Percentiles rank a stretch among this genome's conserved stretches.
These are phyloP conservation scores for Backusella liffmaniae DNA, from an alignment of 192 early-diverging fungal genomes.

Conservation along the genomic window DNA sequence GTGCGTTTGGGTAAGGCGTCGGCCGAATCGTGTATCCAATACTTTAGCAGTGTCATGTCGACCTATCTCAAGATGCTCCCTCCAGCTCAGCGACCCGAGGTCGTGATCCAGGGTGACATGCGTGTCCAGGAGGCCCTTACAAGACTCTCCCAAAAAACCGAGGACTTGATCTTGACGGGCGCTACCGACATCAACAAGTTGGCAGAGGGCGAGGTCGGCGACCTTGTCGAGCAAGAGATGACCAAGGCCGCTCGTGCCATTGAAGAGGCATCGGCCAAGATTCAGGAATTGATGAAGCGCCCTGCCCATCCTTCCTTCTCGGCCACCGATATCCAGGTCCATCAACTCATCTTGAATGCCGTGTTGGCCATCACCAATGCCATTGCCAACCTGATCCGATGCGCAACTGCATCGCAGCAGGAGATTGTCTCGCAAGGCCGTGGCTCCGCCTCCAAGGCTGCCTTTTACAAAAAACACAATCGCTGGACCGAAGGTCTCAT, in stretches of 20 bases:
- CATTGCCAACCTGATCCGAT: conserved; percentile 90
- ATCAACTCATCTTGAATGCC: conserved; percentile 85
- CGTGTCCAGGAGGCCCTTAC: conserved; percentile 74
- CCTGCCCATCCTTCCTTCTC: conserved; percentile 70
- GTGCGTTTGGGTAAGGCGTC: conserved; percentile 61
- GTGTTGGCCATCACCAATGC: conserved; percentile 94
- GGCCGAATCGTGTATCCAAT: conserved; percentile 69
- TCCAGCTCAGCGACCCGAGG: conserved; percentile 63
- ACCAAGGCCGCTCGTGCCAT: conserved; percentile 87
- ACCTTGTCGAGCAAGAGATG: conserved; percentile 95
- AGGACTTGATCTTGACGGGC: conserved; percentile 69
- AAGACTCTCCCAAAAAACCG: conserved; percentile 70
- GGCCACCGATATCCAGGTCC: conserved; percentile 83
- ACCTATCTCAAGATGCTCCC: conserved; percentile 61
- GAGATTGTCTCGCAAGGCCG: conserved; percentile 95
- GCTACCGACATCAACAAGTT: conserved; percentile 51
- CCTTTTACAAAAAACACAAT: conserved; percentile 99
- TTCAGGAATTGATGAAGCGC: conserved; percentile 77
- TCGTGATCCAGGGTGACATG: conserved; percentile 74
- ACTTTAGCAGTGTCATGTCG: conserved; percentile 89
- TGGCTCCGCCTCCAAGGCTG: conserved; percentile 73
- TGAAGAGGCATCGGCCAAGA: conserved; percentile 81
- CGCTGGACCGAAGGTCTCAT: conserved; percentile 99
- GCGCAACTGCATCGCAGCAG: conserved; percentile 93
- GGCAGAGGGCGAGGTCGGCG: conserved; percentile 76